phyloP scores from a whole-genome alignment of 2,329 filamentous ascomycete species.

The Aspergillus glaucus region DNA sequence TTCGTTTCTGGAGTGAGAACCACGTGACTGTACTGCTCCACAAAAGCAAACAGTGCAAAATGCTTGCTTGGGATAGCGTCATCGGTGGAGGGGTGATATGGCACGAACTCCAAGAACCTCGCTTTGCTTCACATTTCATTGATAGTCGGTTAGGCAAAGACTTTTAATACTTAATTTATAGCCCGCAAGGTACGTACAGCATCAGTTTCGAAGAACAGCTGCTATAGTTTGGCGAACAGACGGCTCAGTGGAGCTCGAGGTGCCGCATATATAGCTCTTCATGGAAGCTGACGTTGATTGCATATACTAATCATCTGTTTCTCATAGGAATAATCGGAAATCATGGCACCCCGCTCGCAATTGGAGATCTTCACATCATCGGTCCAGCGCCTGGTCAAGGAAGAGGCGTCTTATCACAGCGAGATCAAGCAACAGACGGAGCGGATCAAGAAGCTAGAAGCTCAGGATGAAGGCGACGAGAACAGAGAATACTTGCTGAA shows the following conservation, averaged over 20 bases:
- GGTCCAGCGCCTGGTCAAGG: slow-evolving; percentile 79
- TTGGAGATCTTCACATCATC: slow-evolving; percentile 78
- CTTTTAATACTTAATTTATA: too few relatives aligned
- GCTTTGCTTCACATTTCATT: not conserved
- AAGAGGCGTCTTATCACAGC: slow-evolving; percentile 83
- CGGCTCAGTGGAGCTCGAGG: not conserved
- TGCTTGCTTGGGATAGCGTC: slow-evolving; percentile 10
- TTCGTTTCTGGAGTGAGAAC: too few relatives aligned
- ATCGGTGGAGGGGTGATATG: slow-evolving; percentile 10
- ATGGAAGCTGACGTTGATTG: not conserved
- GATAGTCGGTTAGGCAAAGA: not conserved
- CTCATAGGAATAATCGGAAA: slow-evolving; percentile 1
- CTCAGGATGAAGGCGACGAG: slow-evolving; percentile 62
- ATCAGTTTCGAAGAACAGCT: not conserved
- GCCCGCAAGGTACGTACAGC: not conserved
- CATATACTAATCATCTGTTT: not conserved
- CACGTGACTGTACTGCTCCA: not conserved
- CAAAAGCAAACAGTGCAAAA: slow-evolving; percentile 20
- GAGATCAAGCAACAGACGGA: slow-evolving; percentile 71
- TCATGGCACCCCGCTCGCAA: slow-evolving; percentile 73
- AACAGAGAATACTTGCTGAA: slow-evolving; percentile 74
- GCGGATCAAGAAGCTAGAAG: slow-evolving; percentile 62
- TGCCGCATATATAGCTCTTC: not conserved
- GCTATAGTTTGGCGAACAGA: not conserved
- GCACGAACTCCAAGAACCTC: not conserved